Evolutionary conservation across 2,329 filamentous ascomycete species (phyloP).

Genomic region (Tolypocladium amazonense): DNA sequence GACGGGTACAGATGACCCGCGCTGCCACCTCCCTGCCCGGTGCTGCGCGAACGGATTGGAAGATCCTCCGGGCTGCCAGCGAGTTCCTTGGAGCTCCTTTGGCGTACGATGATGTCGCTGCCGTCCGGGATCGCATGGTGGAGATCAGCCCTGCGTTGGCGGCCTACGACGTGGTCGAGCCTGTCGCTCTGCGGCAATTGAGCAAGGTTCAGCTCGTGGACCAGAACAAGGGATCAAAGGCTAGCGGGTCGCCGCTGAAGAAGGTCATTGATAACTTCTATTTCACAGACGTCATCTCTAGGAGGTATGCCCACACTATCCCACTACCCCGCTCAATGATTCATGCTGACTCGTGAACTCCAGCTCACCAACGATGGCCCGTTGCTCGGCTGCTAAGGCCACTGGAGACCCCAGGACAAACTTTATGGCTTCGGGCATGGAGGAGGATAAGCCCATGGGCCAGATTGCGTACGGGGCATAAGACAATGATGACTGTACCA

Average conservation of each 20-base stretch:
- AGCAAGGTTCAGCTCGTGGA: conserved; percentile 94
- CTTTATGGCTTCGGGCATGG: conserved; percentile 64
- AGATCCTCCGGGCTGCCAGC: conserved; percentile 87
- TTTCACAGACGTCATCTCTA: conserved; percentile 93
- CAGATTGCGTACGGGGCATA: conserved; percentile 49
- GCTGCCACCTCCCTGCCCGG: conserved; percentile 82
- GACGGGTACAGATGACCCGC: conserved; percentile 87
- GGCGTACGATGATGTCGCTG: conserved; percentile 86
- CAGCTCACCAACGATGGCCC: conserved; percentile 96
- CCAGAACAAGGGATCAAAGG: conserved; percentile 80
- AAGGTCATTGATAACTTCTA: conserved; percentile 93
- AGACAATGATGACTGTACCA: conserved; percentile 19
- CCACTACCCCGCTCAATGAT: conserved; percentile 4
- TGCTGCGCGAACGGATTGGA: conserved; percentile 93
- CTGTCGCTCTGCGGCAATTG: conserved; percentile 59
- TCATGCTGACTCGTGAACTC: conserved; percentile 10
- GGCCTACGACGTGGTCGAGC: conserved; percentile 85
- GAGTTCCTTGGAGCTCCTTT: conserved; percentile 84
- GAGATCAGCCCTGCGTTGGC: conserved; percentile 88
- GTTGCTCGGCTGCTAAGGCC: conserved; percentile 88
- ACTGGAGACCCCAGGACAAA: conserved; percentile 68
- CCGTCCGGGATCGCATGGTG: conserved; percentile 83
- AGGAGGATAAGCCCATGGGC: conserved; percentile 50
- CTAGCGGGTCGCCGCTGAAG: conserved; percentile 64
- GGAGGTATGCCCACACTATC: conserved; percentile 56